phyloP scores from a whole-genome alignment of 78 protist genomes.

The Protostelium mycophagum region DNA sequence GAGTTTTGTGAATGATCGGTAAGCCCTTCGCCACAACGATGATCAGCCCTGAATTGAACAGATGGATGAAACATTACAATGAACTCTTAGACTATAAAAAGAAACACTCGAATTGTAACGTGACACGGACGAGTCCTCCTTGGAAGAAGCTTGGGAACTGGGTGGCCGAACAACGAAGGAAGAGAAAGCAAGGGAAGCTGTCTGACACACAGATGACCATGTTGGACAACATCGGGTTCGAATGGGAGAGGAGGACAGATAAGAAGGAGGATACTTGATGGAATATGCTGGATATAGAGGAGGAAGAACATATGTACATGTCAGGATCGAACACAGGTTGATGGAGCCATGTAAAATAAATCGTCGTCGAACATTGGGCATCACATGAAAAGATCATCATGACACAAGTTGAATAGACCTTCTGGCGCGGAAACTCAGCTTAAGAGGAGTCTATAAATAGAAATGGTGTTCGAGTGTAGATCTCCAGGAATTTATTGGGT shows the following conservation, averaged over 20 bases:
- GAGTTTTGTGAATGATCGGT: neutral
- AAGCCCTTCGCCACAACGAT: too few relatives aligned
- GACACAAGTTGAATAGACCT: too few relatives aligned
- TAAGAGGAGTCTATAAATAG: too few relatives aligned
- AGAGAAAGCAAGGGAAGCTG: neutral
- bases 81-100: neutral
- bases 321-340: too few relatives aligned
- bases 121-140: neutral
- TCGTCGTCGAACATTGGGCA: too few relatives aligned
- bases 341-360: too few relatives aligned
- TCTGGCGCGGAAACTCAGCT: too few relatives aligned
- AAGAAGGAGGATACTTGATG: neutral
- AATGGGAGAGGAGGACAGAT: neutral
- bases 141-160: neutral
- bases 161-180: neutral
- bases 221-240: neutral
- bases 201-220: neutral
- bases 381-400: too few relatives aligned
- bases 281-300: neutral
- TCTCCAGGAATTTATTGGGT: too few relatives aligned
- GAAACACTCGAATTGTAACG: neutral
- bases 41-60: too few relatives aligned
- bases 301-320: too few relatives aligned
- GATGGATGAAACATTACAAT: neutral
- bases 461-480: too few relatives aligned